Conservation (phyloP, 2,329 filamentous ascomycete species). For the Botrytis hyacinthi region DNA sequence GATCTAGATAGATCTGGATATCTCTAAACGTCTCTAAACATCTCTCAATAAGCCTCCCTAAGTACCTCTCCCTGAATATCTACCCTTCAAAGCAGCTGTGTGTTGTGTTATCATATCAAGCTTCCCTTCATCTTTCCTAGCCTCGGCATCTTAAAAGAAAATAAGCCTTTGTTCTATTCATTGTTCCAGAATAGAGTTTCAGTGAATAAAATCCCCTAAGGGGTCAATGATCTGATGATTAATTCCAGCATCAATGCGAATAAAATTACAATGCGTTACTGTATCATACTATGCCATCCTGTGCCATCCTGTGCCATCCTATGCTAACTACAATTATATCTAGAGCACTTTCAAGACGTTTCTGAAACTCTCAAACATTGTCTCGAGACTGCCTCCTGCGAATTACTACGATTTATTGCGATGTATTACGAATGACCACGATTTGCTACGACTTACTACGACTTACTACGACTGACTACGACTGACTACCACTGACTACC, state of each 20-base stretch:
- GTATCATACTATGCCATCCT: neutral
- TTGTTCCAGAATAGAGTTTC: slow-evolving; percentile 10
- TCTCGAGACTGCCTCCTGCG: neutral
- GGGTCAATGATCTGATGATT: slow-evolving; percentile 7
- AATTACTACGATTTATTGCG: neutral
- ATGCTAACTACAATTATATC: neutral
- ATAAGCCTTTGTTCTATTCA: neutral
- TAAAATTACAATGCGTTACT: neutral
- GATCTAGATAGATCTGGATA: too few relatives aligned
- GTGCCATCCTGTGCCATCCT: too few relatives aligned
- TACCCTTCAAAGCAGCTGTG: neutral
- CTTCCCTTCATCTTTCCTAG: neutral
- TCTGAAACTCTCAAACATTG: slow-evolving; percentile 10
- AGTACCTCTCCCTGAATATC: neutral
- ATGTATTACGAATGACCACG: neutral
- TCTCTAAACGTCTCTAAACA: too few relatives aligned
- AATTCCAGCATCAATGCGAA: slow-evolving; percentile 1
- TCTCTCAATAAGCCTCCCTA: too few relatives aligned
- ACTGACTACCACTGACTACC: too few relatives aligned
- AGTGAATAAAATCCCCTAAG: neutral
- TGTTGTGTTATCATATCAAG: neutral
- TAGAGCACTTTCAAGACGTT: slow-evolving; percentile 7
- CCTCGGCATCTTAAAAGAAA: neutral
- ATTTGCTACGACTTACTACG: neutral
- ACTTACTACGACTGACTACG: neutral